A percentile compares a stretch with the other conserved stretches of the same genome.
These are phyloP conservation scores for Cystofilobasidium macerans DNA, from an alignment of 768 basidiomycete species.

Conservation along the genomic window DNA sequence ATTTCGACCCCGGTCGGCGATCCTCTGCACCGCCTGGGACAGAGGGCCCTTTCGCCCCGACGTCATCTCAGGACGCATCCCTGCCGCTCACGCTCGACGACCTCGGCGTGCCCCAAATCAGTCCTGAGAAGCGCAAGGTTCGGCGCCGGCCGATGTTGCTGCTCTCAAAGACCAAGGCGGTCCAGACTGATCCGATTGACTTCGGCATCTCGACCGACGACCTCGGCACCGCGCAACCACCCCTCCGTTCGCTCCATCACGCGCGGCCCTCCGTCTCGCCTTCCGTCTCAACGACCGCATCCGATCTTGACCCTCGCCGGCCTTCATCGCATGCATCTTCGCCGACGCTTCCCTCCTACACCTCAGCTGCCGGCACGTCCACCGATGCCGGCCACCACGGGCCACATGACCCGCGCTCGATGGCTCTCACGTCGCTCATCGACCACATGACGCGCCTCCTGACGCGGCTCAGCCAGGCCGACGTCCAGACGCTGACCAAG, in stretches of 20 bases:
- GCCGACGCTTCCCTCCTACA: neutral
- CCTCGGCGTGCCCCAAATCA: constrained; percentile 19
- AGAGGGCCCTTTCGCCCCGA: neutral
- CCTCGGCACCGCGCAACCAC: neutral
- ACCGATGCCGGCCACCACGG: constrained; percentile 4
- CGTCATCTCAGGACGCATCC: neutral
- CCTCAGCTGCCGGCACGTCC: neutral
- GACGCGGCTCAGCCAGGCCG: constrained; percentile 56
- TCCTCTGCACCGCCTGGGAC: constrained; percentile 21
- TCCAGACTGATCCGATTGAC: constrained; percentile 54
- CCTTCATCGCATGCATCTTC: neutral
- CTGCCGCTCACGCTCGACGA: constrained; percentile 2
- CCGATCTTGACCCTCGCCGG: neutral
- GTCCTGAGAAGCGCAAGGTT: constrained; percentile 25
- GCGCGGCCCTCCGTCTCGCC: constrained; percentile 3
- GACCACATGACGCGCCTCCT: constrained; percentile 53
- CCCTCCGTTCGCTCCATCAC: neutral
- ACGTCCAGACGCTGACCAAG: constrained; percentile 75
- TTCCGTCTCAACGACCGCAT: neutral
- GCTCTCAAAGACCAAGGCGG: constrained; percentile 52
- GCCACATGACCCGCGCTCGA: constrained; percentile 29
- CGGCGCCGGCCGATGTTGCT: constrained; percentile 41
- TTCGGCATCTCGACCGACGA: constrained; percentile 20
- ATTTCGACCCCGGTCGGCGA: constrained; percentile 28
- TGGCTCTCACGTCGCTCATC: constrained; percentile 37